Conservation (phyloP, 306 rosid species). For the Cyclanthera cordifolia region DNA sequence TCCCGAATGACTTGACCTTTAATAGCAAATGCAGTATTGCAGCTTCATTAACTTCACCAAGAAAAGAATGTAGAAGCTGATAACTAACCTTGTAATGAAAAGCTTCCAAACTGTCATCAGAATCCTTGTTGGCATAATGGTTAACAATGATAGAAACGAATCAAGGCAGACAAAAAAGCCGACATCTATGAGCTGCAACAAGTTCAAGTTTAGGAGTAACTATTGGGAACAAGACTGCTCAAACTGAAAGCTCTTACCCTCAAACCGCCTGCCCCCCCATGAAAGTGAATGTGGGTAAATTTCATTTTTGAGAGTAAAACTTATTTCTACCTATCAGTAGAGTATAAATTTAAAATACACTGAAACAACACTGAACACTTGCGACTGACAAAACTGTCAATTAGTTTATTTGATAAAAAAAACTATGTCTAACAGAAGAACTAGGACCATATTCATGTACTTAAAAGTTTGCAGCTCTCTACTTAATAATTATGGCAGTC, state of each 20-base stretch:
- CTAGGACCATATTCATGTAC: neutral
- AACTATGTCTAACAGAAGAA: neutral
- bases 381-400: neutral
- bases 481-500: conserved; percentile 5
- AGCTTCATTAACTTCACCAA: conserved; percentile 13
- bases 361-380: neutral
- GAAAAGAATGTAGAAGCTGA: conserved; percentile 18
- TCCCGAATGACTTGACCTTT: neutral
- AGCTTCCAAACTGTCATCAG: conserved; percentile 68
- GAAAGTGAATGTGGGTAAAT: neutral
- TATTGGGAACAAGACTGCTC: conserved; percentile 8
- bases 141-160: conserved; percentile 87
- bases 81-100: conserved; percentile 54
- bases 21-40: neutral
- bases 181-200: conserved; percentile 88
- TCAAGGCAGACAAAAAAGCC: conserved; percentile 96
- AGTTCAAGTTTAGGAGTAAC: conserved; percentile 16
- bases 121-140: conserved; percentile 88
- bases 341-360: conserved; percentile 1
- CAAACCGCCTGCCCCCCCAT: neutral
- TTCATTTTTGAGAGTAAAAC: neutral
- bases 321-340: neutral
- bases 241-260: neutral
- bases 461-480: neutral
- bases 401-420: neutral